phyloP scores from a whole-genome alignment of 495 filamentous ascomycete genomes.

The Hypoxylon lienhwacheense region DNA sequence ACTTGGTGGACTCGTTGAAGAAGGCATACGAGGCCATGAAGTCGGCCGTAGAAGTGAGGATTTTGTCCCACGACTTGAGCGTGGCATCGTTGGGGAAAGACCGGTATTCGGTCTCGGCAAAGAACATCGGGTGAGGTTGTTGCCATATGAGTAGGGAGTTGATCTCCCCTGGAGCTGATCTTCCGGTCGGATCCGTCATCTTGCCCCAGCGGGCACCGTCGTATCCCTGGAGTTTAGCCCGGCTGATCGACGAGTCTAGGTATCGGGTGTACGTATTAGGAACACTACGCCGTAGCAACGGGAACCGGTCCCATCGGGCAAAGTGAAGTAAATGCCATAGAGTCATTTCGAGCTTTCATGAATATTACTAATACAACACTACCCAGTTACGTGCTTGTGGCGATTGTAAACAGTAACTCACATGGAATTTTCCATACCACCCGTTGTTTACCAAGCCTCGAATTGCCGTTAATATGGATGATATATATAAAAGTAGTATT shows the following conservation, averaged over 20 bases:
- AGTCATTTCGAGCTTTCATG: constrained; percentile 51
- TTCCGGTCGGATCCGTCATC: constrained; percentile 60
- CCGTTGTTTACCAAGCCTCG: constrained; percentile 58
- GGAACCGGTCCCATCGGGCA: constrained; percentile 54
- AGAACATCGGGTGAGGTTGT: constrained; percentile 57
- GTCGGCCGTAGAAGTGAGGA: constrained; percentile 50
- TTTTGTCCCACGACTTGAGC: constrained; percentile 49
- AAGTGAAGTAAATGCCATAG: constrained; percentile 59
- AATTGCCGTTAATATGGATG: constrained; percentile 1
- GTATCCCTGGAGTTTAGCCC: constrained; percentile 55
- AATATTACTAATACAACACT: not conserved
- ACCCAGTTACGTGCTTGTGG: not conserved
- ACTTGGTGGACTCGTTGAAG: constrained; percentile 46
- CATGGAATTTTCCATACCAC: constrained; percentile 57
- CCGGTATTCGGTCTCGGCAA: constrained; percentile 56
- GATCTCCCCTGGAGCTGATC: constrained; percentile 59
- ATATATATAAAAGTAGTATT: not conserved
- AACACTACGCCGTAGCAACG: constrained; percentile 48
- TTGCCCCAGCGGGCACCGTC: constrained; percentile 59
- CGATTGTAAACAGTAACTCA: constrained; percentile 9
- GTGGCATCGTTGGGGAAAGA: constrained; percentile 43
- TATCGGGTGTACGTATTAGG: constrained; percentile 53
- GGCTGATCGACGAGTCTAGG: constrained; percentile 47
- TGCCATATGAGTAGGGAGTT: constrained; percentile 60
- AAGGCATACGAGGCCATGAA: constrained; percentile 57